Evolutionary conservation across 768 basidiomycete genomes (phyloP).

Genomic region (Suillus brevipes): DNA sequence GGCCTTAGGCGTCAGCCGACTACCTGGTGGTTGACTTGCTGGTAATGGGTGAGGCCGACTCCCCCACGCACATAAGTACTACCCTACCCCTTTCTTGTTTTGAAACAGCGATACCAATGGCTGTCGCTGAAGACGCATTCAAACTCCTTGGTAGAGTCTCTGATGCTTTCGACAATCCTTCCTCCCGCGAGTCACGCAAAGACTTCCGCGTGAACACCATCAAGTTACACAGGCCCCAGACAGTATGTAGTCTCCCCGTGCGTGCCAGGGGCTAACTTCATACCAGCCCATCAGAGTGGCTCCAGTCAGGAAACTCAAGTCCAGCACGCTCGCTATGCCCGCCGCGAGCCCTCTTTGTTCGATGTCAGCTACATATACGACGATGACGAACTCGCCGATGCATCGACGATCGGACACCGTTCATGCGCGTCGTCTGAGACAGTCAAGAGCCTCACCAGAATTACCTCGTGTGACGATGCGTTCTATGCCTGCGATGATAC

Average conservation of each 20-base stretch:
- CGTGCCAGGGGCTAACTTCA: background rate
- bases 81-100: background rate
- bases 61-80: background rate
- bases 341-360: slow-evolving; percentile 12
- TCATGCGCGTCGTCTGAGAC: slow-evolving; percentile 18
- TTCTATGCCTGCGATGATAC: slow-evolving; percentile 8
- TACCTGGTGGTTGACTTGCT: background rate
- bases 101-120: background rate
- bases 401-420: background rate
- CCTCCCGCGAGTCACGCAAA: slow-evolving; percentile 21
- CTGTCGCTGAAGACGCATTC: slow-evolving; percentile 17
- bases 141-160: slow-evolving; percentile 29
- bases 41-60: background rate
- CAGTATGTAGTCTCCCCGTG: slow-evolving; percentile 17
- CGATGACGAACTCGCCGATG: slow-evolving; percentile 18
- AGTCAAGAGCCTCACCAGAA: background rate
- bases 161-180: slow-evolving; percentile 31
- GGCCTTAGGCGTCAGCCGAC: background rate
- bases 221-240: slow-evolving; percentile 21
- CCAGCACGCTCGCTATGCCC: slow-evolving; percentile 5
- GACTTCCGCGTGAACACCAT: slow-evolving; percentile 23
- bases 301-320: slow-evolving; percentile 19
- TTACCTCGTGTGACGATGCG: slow-evolving; percentile 3
- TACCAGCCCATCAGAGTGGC: slow-evolving; percentile 12
- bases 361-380: slow-evolving; percentile 19